A percentile compares a stretch with the other conserved stretches of the same genome.
phyloP scores from a whole-genome alignment of 129 eudicot species.

The Erigeron canadensis region DNA sequence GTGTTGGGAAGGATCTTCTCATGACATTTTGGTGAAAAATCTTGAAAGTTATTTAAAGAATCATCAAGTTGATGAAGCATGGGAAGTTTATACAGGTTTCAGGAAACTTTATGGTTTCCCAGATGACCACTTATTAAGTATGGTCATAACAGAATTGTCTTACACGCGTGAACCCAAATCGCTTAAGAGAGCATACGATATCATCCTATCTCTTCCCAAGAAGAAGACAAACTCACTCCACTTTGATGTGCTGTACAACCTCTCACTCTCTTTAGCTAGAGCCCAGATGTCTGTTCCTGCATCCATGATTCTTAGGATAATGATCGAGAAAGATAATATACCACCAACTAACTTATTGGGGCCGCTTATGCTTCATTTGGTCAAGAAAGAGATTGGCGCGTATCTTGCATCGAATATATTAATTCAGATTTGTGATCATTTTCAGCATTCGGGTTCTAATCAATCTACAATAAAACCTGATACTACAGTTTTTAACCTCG shows the following conservation, averaged over 20 bases:
- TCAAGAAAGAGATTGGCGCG: slow-evolving; percentile 65
- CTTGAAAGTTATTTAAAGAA: slow-evolving; percentile 52
- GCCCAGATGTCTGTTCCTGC: slow-evolving; percentile 70
- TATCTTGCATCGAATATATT: slow-evolving; percentile 75
- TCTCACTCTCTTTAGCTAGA: slow-evolving; percentile 62
- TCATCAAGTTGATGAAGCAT: slow-evolving; percentile 61
- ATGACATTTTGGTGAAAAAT: slow-evolving; percentile 42
- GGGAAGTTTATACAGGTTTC: slow-evolving; percentile 56
- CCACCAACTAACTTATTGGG: slow-evolving; percentile 53
- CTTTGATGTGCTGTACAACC: slow-evolving; percentile 47
- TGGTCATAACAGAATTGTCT: slow-evolving; percentile 51
- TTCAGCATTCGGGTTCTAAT: slow-evolving; percentile 32
- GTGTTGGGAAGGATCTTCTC: slow-evolving; percentile 43
- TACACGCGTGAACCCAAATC: slow-evolving; percentile 59
- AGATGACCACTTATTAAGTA: slow-evolving; percentile 30
- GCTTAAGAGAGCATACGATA: slow-evolving; percentile 55
- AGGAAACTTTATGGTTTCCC: slow-evolving; percentile 65
- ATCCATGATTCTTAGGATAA: slow-evolving; percentile 55
- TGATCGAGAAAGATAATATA: slow-evolving; percentile 48
- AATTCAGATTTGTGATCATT: slow-evolving; percentile 57
- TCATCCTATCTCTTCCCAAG: slow-evolving; percentile 43
- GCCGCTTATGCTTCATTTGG: slow-evolving; percentile 66
- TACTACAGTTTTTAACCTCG: slow-evolving; percentile 66
- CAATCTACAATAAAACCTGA: slow-evolving; percentile 47
- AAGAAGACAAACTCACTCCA: slow-evolving; percentile 48